Evolutionary conservation across 257 asterid genomes (phyloP), one percentile per base, ranked within the genome.

Genomic region (Penstemon newberryi): DNA sequence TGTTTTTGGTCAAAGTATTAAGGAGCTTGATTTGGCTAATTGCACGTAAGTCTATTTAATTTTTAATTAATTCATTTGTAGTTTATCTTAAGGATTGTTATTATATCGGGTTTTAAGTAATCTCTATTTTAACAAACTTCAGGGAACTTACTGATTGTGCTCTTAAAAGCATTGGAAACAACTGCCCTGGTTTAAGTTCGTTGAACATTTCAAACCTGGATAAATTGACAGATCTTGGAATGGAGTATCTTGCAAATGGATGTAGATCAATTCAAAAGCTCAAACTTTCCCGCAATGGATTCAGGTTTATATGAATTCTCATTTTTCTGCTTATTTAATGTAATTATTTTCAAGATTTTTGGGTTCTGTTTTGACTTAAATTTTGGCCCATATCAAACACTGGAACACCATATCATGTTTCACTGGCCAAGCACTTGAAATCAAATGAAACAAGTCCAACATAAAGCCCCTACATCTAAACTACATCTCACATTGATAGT

Each of bases 181-280:
- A 61, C 10, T 87, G 96, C 72, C 12, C 89, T 46, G 78, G 70
- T 78, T 77, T 92, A 77, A 58, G 60, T 70, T 81, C 96, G 0
- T 75, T 92, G 74, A 79, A 87, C 77, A 82, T 92, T 70, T 87
- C 96, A 5, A 77, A 86, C 78, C 73, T 87, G 61, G 68, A 74
- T 49, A 75, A 60, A 56, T 70, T 92, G 83, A 84, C 96, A 6
- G 95, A 89, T 76, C 15, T 83, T 70, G 94, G 88, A 77, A 39
- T 92, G 76, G 86, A 85, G 73, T 79, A 69, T 82, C 87, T 92
- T 58, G 89, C 96, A 18, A 81, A 87, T 60, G 92, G 96, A 63
- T 89, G 98, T 72, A 75, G 74, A 84, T 78, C 74, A 25, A 80
- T 92, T 71, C 84, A 64, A 70, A 80, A 77, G 38, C 82, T 92